Base-by-base conservation (phyloP, 2,329 filamentous ascomycete species). In the Fusarium xyrophilum region DNA sequence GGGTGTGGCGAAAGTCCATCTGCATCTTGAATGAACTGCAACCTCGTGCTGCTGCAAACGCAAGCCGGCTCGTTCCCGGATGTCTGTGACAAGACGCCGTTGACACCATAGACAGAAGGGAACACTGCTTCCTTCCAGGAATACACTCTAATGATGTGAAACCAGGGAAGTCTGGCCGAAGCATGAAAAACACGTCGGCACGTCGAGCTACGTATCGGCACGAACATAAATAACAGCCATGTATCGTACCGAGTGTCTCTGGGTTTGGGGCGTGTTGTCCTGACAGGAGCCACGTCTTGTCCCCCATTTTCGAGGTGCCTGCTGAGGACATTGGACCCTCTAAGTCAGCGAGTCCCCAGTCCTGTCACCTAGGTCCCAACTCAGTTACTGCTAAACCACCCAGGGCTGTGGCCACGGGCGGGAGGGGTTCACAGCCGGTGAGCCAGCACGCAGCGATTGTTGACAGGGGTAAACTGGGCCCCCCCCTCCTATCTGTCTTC, bases 261-360 rank as follows among this genome's bases (percentile, higher is more conserved):
- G 48, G 61, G 65, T 65, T 32, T 58, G 65, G 67, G 68, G 68
- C 68, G 57, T 73, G 56, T 67, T 73, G 57, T 56, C 60, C 60
- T 46, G 47, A 71, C 63, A 73, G 63, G 68, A 71, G 70, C 70
- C 70, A 72, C 70, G 70, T 72, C 68, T 59, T 59, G 38, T 62
- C 68, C 61, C 65, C 69, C 65, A 64, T 69, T 47, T 61, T 50
- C 47, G 30, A 52, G 44, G 63, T 62, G 59, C 43, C 64, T 46
- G 64, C 35, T 59, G 44, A 66, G 63, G 60, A 63, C 28, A 57
- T 32, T 36, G 48, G 32, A 55, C 48, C 56, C 30, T 67, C 56
- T 46, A 25, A 33, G 14, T 12, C 12, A 43, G 40, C 36, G 33
- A 56, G 52, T 67, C 52, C 52, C 43, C 39, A 56, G 52, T 67